Evolutionary conservation across 192 early-diverging fungal species (phyloP).

Genomic region (Jimgerdemannia flammicorona): DNA sequence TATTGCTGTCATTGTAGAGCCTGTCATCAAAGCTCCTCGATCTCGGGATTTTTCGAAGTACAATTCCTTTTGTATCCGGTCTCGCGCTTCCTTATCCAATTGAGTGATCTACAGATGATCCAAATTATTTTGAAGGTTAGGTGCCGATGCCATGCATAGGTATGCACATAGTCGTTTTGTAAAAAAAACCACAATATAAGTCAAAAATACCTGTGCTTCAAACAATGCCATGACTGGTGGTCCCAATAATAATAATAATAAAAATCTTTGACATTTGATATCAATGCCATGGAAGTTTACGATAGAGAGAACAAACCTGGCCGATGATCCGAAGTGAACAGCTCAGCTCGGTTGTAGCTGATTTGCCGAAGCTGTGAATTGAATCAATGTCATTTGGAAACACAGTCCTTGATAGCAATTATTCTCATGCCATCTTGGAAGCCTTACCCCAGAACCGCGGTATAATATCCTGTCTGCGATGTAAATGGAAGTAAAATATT

Average conservation of each 20-base stretch:
- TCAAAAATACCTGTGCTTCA: constrained; percentile 23
- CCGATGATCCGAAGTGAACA: constrained; percentile 76
- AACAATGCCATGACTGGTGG: constrained; percentile 14
- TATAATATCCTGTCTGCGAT: constrained; percentile 54
- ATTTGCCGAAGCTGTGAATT: constrained; percentile 21
- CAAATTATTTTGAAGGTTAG: background rate
- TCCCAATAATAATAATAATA: constrained; percentile 8
- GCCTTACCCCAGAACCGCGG: constrained; percentile 44
- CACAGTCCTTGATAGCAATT: background rate
- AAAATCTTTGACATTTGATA: background rate
- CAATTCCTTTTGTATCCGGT: constrained; percentile 42
- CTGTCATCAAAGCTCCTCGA: background rate
- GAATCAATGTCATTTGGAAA: constrained; percentile 13
- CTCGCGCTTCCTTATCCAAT: constrained; percentile 41
- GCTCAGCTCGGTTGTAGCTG: constrained; percentile 52
- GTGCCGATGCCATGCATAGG: constrained; percentile 11
- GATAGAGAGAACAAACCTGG: constrained; percentile 41
- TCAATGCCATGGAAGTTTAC: background rate
- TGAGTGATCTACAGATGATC: constrained; percentile 29
- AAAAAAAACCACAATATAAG: background rate
- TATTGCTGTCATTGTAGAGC: background rate
- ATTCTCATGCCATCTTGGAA: constrained; percentile 13
- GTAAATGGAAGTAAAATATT: no score
- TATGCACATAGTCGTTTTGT: background rate
- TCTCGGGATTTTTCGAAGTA: constrained; percentile 34